Evolutionary conservation across 2,329 filamentous ascomycete genomes (phyloP).

Genomic region (Neopestalotiopsis sp.): DNA sequence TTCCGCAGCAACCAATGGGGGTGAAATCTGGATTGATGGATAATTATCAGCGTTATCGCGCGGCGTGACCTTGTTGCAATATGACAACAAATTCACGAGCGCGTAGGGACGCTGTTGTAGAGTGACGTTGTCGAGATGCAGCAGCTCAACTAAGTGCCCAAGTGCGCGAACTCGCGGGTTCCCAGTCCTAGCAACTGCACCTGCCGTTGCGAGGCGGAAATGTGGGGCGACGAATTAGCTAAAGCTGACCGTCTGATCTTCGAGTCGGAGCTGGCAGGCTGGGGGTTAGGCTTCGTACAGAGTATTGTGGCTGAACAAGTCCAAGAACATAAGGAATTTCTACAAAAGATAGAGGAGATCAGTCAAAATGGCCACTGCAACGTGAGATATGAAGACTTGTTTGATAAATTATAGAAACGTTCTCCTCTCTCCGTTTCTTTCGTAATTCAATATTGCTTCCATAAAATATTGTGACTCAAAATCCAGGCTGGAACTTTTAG

Average conservation of each 20-base stretch:
- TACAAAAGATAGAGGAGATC: too few species aligned
- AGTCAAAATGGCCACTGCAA: too few species aligned
- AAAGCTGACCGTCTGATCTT: neutral
- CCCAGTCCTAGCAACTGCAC: neutral
- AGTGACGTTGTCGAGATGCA: slow-evolving; percentile 6
- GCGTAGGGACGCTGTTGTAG: neutral
- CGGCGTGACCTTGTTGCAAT: neutral
- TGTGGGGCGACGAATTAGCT: slow-evolving; percentile 4
- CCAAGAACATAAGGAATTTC: too few species aligned
- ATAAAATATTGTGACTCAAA: too few species aligned
- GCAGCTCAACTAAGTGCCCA: neutral
- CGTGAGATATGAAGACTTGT: too few species aligned
- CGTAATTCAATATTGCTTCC: too few species aligned
- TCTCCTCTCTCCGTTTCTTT: too few species aligned
- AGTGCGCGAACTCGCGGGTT: neutral
- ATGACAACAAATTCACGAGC: neutral
- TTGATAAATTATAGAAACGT: too few species aligned
- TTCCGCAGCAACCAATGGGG: neutral
- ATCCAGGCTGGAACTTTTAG: too few species aligned
- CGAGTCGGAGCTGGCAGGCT: neutral
- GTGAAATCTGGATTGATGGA: neutral
- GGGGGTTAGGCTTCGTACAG: neutral
- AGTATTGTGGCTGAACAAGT: too few species aligned
- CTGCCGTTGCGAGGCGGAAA: slow-evolving; percentile 1
- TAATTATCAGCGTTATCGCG: neutral